Evolutionary conservation across 2,329 filamentous ascomycete species (phyloP), one percentile per base, ranked within the genome.

Genomic region (Sporothrix euskadiensis): DNA sequence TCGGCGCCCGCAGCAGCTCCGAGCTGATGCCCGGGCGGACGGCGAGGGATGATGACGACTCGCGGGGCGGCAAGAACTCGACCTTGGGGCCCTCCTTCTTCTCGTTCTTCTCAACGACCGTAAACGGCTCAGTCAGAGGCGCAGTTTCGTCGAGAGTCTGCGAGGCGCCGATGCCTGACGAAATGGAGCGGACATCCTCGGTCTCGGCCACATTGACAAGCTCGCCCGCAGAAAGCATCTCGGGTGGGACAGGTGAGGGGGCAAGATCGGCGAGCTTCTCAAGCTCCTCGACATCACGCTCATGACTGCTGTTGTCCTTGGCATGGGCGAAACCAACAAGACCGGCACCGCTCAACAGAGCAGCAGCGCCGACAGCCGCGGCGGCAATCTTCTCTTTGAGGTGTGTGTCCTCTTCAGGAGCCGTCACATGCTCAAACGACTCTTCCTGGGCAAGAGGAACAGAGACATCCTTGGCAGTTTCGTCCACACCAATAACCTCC

Each of bases 1-100:
- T 87, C 16, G 81, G 79, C 32, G 85, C 80, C 71, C 82, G 80
- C 71, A 80, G 79, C 16, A 77, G 75, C 57, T 81, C 81, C 61
- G 77, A 69, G 74, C 79, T 77, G 75, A 78, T 63, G 30, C 78
- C 72, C 52, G 76, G 76, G 41, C 75, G 73, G 57, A 78, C 74
- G 39, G 74, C 72, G 71, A 77, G 70, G 1, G 47, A 56, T 0
- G 71, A 22, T 3, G 59, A 22, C 32, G 75, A 71, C 16, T 61
- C 54, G 49, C 71, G 73, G 30, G 74, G 73, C 49, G 73, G 68
- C 73, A 76, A 72, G 69, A 72, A 52, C 47, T 22, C 14, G 22
- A 14, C 49, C 59, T 68, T 49, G n/a, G 8, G 26, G 22, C 4
- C 10, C 3, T 22, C 26, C 12, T 76, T 69, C 3, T 61, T 32